phyloP scores from a whole-genome alignment of 2,329 filamentous ascomycete species.

The Cytospora piceicola region DNA sequence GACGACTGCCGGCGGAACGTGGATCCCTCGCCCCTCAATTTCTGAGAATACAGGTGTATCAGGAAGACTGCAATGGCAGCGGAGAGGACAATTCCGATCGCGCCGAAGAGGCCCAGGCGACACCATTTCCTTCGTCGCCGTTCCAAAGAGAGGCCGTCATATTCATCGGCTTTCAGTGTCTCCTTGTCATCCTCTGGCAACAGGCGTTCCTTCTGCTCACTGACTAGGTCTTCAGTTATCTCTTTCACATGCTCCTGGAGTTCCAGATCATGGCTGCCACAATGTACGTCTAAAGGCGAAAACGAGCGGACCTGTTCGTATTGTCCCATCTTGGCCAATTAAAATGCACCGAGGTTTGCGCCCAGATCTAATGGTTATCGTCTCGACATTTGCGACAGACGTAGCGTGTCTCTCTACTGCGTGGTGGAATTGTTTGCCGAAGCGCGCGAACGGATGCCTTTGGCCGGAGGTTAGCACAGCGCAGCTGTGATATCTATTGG shows the following conservation, averaged over 20 bases:
- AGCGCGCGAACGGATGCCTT: not conserved
- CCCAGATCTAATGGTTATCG: constrained; percentile 9
- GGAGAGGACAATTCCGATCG: constrained; percentile 17
- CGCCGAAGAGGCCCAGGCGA: constrained; percentile 14
- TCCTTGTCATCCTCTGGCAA: constrained; percentile 22
- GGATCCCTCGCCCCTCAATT: not conserved
- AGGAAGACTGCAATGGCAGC: constrained; percentile 10
- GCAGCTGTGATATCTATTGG: not conserved
- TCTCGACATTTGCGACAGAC: constrained; percentile 4
- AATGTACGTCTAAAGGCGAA: constrained; percentile 23
- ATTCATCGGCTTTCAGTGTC: not conserved
- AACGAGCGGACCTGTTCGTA: constrained; percentile 33
- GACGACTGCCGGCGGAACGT: constrained; percentile 37
- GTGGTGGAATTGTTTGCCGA: not conserved
- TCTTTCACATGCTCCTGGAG: constrained; percentile 22
- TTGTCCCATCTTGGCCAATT: constrained; percentile 16
- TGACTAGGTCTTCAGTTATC: constrained; percentile 7
- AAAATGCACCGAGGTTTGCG: not conserved
- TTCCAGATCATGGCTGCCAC: constrained; percentile 21
- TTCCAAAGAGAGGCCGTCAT: not conserved
- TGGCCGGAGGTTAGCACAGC: not conserved
- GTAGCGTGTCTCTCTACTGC: constrained; percentile 14
- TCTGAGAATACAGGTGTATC: not conserved
- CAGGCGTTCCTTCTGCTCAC: constrained; percentile 31
- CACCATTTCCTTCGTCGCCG: constrained; percentile 24